phyloP scores from a whole-genome alignment of 208 protist species.

The Sergeia podlipaevii region DNA sequence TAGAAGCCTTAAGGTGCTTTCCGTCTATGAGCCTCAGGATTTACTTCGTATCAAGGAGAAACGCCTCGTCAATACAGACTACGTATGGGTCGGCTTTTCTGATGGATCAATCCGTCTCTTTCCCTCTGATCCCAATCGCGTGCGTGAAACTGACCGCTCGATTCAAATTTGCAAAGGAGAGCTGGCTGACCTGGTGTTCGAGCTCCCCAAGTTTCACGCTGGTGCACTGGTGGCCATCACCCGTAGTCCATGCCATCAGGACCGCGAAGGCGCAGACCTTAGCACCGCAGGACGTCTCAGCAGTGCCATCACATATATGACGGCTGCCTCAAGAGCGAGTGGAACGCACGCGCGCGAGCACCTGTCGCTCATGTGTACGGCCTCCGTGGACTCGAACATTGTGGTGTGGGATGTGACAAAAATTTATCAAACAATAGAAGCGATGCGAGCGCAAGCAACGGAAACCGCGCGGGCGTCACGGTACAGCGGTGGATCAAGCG shows the following conservation, averaged over 20 bases:
- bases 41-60: slow-evolving; percentile 50
- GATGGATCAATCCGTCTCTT: slow-evolving; percentile 82
- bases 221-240: slow-evolving; percentile 63
- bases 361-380: slow-evolving; percentile 78
- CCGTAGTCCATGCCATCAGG: slow-evolving; percentile 66
- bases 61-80: slow-evolving; percentile 75
- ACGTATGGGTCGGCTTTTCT: slow-evolving; percentile 85
- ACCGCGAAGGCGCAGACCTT: slow-evolving; percentile 33
- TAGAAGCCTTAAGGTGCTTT: slow-evolving; percentile 51
- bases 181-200: slow-evolving; percentile 69
- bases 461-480: neutral
- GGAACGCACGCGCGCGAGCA: slow-evolving; percentile 39
- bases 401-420: slow-evolving; percentile 82
- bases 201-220: slow-evolving; percentile 81
- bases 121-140: slow-evolving; percentile 40
- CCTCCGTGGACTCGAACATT: slow-evolving; percentile 76
- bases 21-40: slow-evolving; percentile 53
- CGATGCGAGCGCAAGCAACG: slow-evolving; percentile 17
- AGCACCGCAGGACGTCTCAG: slow-evolving; percentile 48
- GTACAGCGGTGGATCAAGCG: neutral
- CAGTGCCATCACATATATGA: slow-evolving; percentile 38
- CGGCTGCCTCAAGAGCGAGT: slow-evolving; percentile 10
- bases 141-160: slow-evolving; percentile 52
- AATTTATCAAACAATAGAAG: slow-evolving; percentile 73
- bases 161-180: slow-evolving; percentile 41